phyloP scores from a whole-genome alignment of 2,329 filamentous ascomycete genomes.

The Colletotrichum aenigma region DNA sequence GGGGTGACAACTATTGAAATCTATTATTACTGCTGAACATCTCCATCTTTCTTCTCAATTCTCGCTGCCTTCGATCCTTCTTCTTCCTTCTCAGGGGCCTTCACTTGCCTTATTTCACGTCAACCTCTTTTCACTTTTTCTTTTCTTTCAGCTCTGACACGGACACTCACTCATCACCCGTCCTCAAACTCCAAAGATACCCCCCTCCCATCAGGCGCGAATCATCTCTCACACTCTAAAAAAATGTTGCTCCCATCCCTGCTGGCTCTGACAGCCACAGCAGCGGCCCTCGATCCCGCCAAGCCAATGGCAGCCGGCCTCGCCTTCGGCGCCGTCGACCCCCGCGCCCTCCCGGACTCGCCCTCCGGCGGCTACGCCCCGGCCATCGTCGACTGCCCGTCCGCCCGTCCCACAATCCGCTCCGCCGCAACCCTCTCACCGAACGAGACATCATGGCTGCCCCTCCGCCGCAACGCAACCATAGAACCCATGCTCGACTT shows the following conservation, averaged over 20 bases:
- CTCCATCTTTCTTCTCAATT: not conserved
- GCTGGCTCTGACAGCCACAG: not conserved
- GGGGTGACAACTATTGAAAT: not conserved
- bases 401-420: conserved; percentile 71
- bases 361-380: conserved; percentile 73
- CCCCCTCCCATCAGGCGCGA: not conserved
- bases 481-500: conserved; percentile 77
- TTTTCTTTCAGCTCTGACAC: not conserved
- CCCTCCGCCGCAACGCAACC: conserved; percentile 73
- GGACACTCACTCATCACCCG: not conserved
- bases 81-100: not conserved
- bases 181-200: not conserved
- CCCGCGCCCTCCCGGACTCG: conserved; percentile 39
- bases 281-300: conserved; percentile 32
- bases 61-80: not conserved
- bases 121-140: not conserved
- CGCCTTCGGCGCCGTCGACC: conserved; percentile 4
- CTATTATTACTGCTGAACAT: conserved; percentile 9
- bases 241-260: conserved; percentile 11
- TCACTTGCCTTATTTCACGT: not conserved
- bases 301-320: conserved; percentile 16
- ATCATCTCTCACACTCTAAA: not conserved
- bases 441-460: conserved; percentile 77
- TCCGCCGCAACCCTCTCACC: conserved; percentile 65
- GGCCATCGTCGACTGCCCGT: conserved; percentile 69